Conservation (phyloP, 2,329 filamentous ascomycete species). For the Annulohypoxylon truncatum region DNA sequence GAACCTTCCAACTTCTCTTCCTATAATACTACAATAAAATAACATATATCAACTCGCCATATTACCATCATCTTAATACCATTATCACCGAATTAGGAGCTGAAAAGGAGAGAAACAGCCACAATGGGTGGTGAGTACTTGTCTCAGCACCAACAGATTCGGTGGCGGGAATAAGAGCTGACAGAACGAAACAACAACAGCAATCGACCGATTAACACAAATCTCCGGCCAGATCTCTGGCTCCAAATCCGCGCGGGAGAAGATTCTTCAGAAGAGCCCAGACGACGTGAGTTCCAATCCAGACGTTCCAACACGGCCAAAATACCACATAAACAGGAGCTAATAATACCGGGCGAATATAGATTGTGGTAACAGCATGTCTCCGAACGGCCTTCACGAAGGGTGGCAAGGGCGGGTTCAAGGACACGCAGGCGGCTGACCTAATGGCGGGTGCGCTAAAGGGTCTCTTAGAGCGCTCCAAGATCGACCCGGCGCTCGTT, state of each 20-base stretch:
- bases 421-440: constrained; percentile 90
- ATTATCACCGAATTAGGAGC: not conserved
- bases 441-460: constrained; percentile 86
- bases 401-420: constrained; percentile 93
- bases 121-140: constrained; percentile 48
- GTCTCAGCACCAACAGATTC: not conserved
- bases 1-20: constrained; percentile 5
- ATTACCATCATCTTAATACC: not conserved
- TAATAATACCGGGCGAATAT: constrained; percentile 40
- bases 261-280: constrained; percentile 72
- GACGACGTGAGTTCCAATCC: constrained; percentile 66
- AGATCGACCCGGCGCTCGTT: constrained; percentile 87
- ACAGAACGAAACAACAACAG: constrained; percentile 50
- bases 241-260: constrained; percentile 60
- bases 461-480: constrained; percentile 83
- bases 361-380: constrained; percentile 91
- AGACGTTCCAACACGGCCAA: not conserved
- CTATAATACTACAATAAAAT: not conserved
- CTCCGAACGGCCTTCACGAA: constrained; percentile 93
- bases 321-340: constrained; percentile 11
- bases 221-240: constrained; percentile 70
- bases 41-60: not conserved
- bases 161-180: constrained; percentile 11
- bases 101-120: constrained; percentile 8
- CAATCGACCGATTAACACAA: constrained; percentile 68